Evolutionary conservation across 2,329 filamentous ascomycete species (phyloP).

Genomic region (Fusarium poae): DNA sequence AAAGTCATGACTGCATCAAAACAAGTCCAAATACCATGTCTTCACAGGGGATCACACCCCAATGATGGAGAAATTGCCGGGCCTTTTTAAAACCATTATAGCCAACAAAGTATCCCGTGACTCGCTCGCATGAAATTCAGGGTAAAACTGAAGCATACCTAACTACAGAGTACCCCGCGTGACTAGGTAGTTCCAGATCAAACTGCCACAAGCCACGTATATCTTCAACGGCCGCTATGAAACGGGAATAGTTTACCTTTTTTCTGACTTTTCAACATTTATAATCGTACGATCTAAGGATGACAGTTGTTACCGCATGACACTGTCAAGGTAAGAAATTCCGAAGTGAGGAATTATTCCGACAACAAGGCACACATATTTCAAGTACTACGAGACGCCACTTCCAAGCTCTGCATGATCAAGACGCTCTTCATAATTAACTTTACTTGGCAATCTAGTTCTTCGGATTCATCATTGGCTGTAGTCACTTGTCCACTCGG

Average conservation of each 20-base stretch:
- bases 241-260: fast-evolving
- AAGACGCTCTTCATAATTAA: background rate
- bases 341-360: background rate
- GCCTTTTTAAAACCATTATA: too few relatives aligned
- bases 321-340: background rate
- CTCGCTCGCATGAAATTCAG: too few relatives aligned
- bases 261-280: background rate
- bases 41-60: too few relatives aligned
- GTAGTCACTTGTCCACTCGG: background rate
- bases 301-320: background rate
- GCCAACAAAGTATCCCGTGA: too few relatives aligned
- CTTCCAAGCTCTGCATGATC: too few relatives aligned
- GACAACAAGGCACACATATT: background rate
- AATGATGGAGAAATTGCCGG: too few relatives aligned
- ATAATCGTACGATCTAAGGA: background rate
- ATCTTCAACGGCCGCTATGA: background rate
- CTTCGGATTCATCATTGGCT: background rate
- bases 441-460: background rate
- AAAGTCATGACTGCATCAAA: too few relatives aligned
- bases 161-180: too few relatives aligned
- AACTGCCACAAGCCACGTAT: background rate
- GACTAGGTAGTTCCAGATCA: too few relatives aligned
- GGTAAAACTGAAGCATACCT: too few relatives aligned
- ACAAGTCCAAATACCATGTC: too few relatives aligned
- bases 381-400: too few relatives aligned